Evolutionary conservation across 2,329 filamentous ascomycete species (phyloP), one percentile per base, ranked within the genome.

Genomic region (Penicillium polonicum): DNA sequence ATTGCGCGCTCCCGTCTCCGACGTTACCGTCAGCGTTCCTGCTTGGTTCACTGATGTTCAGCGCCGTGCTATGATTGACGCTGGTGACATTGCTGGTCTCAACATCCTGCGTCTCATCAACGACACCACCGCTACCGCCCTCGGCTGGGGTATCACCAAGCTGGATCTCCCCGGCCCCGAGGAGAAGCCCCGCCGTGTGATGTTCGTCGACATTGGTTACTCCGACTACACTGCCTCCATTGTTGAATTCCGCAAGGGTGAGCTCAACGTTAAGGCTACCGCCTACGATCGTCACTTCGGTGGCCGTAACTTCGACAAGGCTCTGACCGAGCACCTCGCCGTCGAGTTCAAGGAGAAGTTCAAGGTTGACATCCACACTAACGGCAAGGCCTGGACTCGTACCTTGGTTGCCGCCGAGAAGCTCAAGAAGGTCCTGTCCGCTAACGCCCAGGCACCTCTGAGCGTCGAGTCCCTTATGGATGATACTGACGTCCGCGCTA

Each of bases 391-490:
- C 58, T 85, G 88, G 76, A 87, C 92, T 66, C 91, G 94, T 75
- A 90, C 95, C 68, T 84, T 90, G 42, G 87, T 91, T 61, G 92
- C 90, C 57, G 92, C 92, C 55, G 94, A 99, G 84, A 97, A 96
- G 85, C 81, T 96, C 74, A 99, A 99, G 88, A 97, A 97, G 87
- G 88, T 97, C 55, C 83, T 99, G 56, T 97, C 93, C 36, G 94
- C 94, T 74, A 97, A 97, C 81, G 89, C 92, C 68, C 85, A 89
- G 72, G 92, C 93, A 19, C 91, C 93, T 49, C 79, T 99, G 76
- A 97, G 92, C 83, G 95, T 99, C 71, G 94, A 99, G 82, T 97
- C 92, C 36, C 83, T 99, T 68, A 97, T 99, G 92, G 95, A 97
- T 78, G 94, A 99, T 75, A 82, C 96, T 61, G 94, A 99, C 75